Evolutionary conservation across 2,329 filamentous ascomycete genomes (phyloP).

Genomic region (Stachybotrys chlorohalonatus): DNA sequence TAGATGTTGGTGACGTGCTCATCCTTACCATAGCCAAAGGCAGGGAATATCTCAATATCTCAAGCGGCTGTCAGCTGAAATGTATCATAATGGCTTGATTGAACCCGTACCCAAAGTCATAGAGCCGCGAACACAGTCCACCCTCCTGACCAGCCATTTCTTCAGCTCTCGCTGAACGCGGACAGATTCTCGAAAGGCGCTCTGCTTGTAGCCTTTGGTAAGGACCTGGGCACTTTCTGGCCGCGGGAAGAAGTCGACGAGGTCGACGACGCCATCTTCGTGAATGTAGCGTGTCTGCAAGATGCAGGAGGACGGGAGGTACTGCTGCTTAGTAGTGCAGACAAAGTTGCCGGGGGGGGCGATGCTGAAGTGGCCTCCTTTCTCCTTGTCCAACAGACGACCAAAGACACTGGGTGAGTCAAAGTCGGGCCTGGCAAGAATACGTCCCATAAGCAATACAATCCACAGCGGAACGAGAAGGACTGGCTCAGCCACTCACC

Average conservation of each 20-base stretch:
- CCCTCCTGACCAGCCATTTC: slow-evolving; percentile 60
- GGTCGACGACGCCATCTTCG: slow-evolving; percentile 63
- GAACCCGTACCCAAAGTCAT: slow-evolving; percentile 44
- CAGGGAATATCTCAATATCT: slow-evolving; percentile 64
- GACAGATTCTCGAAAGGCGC: slow-evolving; percentile 43
- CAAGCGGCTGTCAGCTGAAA: neutral
- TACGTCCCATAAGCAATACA: neutral
- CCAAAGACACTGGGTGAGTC: slow-evolving; percentile 71
- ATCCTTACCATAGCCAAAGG: slow-evolving; percentile 61
- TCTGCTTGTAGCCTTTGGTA: slow-evolving; percentile 36
- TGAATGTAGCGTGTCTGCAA: slow-evolving; percentile 70
- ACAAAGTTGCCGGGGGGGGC: slow-evolving; percentile 38
- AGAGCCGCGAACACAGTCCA: slow-evolving; percentile 62
- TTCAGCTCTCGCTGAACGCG: slow-evolving; percentile 54
- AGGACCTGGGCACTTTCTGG: slow-evolving; percentile 50
- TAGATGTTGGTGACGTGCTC: slow-evolving; percentile 50
- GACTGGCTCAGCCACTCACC: slow-evolving; percentile 32
- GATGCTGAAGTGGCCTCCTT: slow-evolving; percentile 66
- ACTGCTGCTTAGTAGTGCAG: slow-evolving; percentile 68
- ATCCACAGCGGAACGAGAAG: neutral
- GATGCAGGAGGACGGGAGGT: slow-evolving; percentile 66
- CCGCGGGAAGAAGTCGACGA: slow-evolving; percentile 69
- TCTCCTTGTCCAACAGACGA: slow-evolving; percentile 63
- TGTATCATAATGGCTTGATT: neutral
- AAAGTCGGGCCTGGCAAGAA: slow-evolving; percentile 55